A percentile compares a stretch with the other conserved stretches of the same genome.
phyloP scores from a whole-genome alignment of 108 stramenopile species.

The Aurantiochytrium sp. region DNA sequence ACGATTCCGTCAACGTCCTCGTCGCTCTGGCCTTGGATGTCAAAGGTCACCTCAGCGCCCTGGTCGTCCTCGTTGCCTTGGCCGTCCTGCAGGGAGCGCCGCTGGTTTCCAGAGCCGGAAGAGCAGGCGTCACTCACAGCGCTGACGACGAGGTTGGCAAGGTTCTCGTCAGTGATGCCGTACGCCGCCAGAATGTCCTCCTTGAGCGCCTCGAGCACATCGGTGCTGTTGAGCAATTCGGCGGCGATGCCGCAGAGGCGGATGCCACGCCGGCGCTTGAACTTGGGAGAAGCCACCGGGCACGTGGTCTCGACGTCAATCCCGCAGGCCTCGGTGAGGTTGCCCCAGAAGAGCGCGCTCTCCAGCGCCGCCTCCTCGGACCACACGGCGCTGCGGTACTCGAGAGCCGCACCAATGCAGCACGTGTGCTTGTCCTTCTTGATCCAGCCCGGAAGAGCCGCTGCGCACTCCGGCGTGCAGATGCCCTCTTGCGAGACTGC shows the following conservation, averaged over 20 bases:
- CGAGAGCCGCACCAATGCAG: background rate
- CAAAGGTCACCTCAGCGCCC: background rate
- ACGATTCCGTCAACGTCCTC: background rate
- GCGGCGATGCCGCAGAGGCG: background rate
- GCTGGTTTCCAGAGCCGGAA: background rate
- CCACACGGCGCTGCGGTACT: constrained; percentile 1
- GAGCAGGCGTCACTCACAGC: background rate
- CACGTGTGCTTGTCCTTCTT: background rate
- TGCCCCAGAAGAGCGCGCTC: background rate
- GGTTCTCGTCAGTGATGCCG: background rate
- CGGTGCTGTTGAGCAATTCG: background rate
- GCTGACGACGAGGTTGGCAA: background rate
- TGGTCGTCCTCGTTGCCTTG: background rate
- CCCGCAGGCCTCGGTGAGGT: background rate
- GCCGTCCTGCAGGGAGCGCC: background rate
- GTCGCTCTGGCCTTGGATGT: background rate
- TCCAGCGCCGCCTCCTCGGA: background rate
- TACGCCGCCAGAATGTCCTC: constrained; percentile 11
- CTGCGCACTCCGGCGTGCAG: background rate
- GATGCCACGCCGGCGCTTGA: background rate
- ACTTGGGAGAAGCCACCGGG: background rate
- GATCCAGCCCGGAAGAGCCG: background rate
- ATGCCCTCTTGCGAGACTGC: background rate
- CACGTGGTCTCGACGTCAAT: background rate
- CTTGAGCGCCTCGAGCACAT: background rate